Evolutionary conservation across 768 basidiomycete species (phyloP).

Genomic region (Pleurotus cornucopiae): DNA sequence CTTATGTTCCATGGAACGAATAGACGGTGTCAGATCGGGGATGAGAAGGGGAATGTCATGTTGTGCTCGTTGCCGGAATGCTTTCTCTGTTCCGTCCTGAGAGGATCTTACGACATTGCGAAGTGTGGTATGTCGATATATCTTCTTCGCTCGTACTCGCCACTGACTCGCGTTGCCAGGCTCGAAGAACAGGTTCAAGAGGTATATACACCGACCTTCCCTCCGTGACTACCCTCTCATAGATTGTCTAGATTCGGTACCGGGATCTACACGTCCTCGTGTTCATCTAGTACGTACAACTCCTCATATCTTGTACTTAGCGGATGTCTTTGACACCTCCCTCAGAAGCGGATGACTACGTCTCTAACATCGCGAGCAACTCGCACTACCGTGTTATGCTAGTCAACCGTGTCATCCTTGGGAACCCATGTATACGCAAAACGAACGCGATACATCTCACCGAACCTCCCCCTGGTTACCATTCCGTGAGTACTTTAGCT

Average conservation of each 20-base stretch:
- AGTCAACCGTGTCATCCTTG: slow-evolving; percentile 61
- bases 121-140: slow-evolving; percentile 44
- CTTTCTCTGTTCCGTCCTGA: slow-evolving; percentile 51
- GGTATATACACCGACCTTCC: slow-evolving; percentile 20
- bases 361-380: slow-evolving; percentile 34
- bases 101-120: slow-evolving; percentile 54
- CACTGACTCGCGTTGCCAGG: slow-evolving; percentile 26
- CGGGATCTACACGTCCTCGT: slow-evolving; percentile 52
- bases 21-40: slow-evolving; percentile 53
- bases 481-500: slow-evolving; percentile 41
- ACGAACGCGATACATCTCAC: slow-evolving; percentile 44
- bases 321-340: slow-evolving; percentile 3
- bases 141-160: background rate
- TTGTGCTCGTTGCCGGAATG: slow-evolving; percentile 49
- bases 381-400: slow-evolving; percentile 46
- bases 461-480: slow-evolving; percentile 51
- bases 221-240: background rate
- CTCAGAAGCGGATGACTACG: slow-evolving; percentile 66
- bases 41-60: slow-evolving; percentile 39
- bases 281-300: background rate
- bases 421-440: slow-evolving; percentile 47
- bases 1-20: slow-evolving; percentile 69
- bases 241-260: slow-evolving; percentile 50
- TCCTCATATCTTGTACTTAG: background rate
- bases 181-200: slow-evolving; percentile 50